Base-by-base conservation (phyloP, 768 basidiomycete genomes). In the Boletus sp. region DNA sequence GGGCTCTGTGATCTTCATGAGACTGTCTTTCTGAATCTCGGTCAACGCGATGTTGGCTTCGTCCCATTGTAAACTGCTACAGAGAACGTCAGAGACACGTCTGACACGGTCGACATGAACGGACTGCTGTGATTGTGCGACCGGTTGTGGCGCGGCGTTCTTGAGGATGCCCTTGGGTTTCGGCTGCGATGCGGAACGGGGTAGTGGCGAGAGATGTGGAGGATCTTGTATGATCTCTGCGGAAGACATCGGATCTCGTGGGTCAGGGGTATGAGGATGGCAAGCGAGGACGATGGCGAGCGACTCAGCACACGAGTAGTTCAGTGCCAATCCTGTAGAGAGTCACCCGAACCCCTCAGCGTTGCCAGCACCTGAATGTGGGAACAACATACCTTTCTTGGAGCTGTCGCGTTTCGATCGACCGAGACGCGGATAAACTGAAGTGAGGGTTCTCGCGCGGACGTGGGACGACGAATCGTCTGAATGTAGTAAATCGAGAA, bases 1-100 rank as follows among this genome's bases (percentile, higher is more conserved):
- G 52, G 94, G 94, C 67, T 98, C 94, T 3, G 92, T 94, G 67
- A 98, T 98, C 83, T 97, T 98, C 94, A 97, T 98, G 68, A 94
- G 77, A 61, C 92, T 94, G 67, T 96, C 94, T 73, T 96, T 96
- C 79, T 90, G 85, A 62, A 93, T 86, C 74, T 98, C 94, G 1
- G 94, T 97, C 66, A 91, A 73, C 28, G 92, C 91, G 36, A 98
- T 80, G 69, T 97, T 98, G 70, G 85, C 91, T 67, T 98, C 94
- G 68, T 98, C 95, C 94, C 94, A 98, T 68, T 92, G 90, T 66
- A 97, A 68, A 64, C 87, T 94, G 62, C 81, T 80, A 52, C 8
- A 58, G 51, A 35, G 3, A 42, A 2, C 12, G 47, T 36, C 8
- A 48, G 33, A 20, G 11, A 33, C 14, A 36, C 30, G n/a, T 20